These are phyloP conservation scores for Saccharomyces mikatae DNA, from an alignment of 805 yeast species.

Conservation along the genomic window DNA sequence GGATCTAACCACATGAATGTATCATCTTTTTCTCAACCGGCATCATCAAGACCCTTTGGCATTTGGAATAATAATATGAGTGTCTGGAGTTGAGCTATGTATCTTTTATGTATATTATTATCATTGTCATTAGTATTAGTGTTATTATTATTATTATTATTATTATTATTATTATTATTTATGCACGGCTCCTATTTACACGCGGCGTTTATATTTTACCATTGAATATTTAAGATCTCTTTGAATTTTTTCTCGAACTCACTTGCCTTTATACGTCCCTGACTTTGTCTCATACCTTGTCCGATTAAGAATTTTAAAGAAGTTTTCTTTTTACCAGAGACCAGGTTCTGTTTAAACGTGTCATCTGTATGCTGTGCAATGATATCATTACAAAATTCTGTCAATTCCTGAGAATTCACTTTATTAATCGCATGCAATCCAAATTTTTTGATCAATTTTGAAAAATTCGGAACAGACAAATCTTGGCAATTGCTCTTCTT, in stretches of 20 bases:
- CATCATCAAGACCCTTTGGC: constrained; percentile 11
- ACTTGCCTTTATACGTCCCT: constrained; percentile 44
- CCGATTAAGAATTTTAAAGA: constrained; percentile 78
- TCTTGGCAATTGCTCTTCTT: constrained; percentile 26
- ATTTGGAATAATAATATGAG: constrained; percentile 33
- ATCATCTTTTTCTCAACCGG: constrained; percentile 8
- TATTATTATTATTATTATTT: background rate
- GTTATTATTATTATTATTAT: constrained; percentile 1
- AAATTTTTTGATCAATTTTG: constrained; percentile 44
- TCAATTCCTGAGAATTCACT: constrained; percentile 32
- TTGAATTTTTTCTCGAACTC: constrained; percentile 32
- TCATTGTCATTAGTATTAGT: constrained; percentile 1
- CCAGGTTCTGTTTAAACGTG: constrained; percentile 49
- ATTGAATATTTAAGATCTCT: constrained; percentile 15
- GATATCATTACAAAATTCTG: constrained; percentile 38
- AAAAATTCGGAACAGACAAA: constrained; percentile 21
- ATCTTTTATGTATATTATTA: constrained; percentile 1
- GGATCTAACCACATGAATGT: constrained; percentile 15
- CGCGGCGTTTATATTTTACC: constrained; percentile 3
- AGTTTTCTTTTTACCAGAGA: constrained; percentile 47
- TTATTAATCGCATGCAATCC: constrained; percentile 35
- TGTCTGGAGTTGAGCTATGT: constrained; percentile 29
- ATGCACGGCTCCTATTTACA: background rate
- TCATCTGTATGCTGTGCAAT: constrained; percentile 35
- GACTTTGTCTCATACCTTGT: constrained; percentile 69